A percentile compares a stretch with the other conserved stretches of the same genome.
Conservation (phyloP, 306 rosid genomes). For the Morella rubra region DNA sequence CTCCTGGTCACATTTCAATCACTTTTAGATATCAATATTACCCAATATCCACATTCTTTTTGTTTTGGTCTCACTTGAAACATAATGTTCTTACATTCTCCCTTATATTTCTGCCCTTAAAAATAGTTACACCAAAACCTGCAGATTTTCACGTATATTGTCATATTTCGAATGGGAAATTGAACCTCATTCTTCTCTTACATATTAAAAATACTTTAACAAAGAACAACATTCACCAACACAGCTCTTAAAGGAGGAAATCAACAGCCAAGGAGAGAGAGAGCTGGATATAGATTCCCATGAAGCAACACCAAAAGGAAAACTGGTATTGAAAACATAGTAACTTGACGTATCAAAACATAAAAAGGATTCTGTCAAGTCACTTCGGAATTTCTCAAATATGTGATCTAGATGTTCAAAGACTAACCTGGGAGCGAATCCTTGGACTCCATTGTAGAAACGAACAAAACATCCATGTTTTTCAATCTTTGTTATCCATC, state of each 20-base stretch:
- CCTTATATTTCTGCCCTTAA: not conserved
- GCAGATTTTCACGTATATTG: not conserved
- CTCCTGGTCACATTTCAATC: not conserved
- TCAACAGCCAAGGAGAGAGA: not conserved
- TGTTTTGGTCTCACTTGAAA: not conserved
- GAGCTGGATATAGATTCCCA: not conserved
- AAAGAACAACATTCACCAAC: not conserved
- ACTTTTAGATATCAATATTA: not conserved
- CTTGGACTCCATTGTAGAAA: slow-evolving; percentile 92
- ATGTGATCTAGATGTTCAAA: slow-evolving; percentile 24
- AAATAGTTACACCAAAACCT: not conserved
- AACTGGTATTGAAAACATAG: not conserved
- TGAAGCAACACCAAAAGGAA: not conserved
- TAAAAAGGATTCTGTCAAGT: not conserved
- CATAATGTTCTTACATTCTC: not conserved
- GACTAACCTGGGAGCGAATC: slow-evolving; percentile 86
- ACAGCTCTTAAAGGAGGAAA: slow-evolving; percentile 11
- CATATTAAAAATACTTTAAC: not conserved
- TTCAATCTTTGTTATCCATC: slow-evolving; percentile 95
- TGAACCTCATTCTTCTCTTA: not conserved
- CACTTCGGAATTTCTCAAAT: not conserved
- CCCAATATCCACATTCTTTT: not conserved
- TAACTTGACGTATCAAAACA: not conserved
- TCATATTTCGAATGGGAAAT: not conserved
- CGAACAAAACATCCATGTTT: slow-evolving; percentile 85